These are phyloP conservation scores for Gossypium gossypioides DNA, from an alignment of 441 rosid genomes.

Conservation along the genomic window DNA sequence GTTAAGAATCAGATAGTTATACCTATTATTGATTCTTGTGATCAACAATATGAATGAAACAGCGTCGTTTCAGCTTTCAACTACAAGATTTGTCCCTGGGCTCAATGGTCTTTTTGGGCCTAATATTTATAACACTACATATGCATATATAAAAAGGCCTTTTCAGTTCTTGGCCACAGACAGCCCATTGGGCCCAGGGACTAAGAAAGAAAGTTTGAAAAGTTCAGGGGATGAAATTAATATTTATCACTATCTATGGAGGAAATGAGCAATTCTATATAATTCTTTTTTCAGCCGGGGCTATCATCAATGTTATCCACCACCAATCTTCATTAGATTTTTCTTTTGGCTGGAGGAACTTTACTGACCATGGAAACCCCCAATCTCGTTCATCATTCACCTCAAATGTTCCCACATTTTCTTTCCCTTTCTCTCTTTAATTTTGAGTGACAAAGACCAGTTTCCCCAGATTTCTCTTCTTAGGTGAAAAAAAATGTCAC, in stretches of 20 bases:
- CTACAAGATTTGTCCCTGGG: not conserved
- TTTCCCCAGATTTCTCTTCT: not conserved
- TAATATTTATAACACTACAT: not conserved
- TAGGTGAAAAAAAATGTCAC: constrained; percentile 32
- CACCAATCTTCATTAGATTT: not conserved
- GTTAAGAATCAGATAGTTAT: too few species aligned
- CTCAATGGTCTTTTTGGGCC: not conserved
- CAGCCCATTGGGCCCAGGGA: not conserved
- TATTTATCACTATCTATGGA: not conserved
- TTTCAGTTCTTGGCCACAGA: too few species aligned
- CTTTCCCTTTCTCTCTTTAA: not conserved
- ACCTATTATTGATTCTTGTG: too few species aligned
- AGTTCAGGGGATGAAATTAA: not conserved
- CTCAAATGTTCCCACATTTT: constrained; percentile 9
- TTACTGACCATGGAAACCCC: not conserved
- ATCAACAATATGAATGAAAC: too few species aligned
- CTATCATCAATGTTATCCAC: constrained; percentile 9
- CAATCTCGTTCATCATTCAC: constrained; percentile 8
- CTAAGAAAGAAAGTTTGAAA: not conserved
- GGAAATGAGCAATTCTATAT: not conserved
- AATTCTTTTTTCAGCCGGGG: not conserved
- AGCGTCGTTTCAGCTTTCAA: not conserved
- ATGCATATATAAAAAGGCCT: too few species aligned
- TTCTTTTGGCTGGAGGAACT: not conserved
- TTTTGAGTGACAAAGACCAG: not conserved